Base-by-base conservation (phyloP, 495 filamentous ascomycete species). In the Podospora tetraspora region DNA sequence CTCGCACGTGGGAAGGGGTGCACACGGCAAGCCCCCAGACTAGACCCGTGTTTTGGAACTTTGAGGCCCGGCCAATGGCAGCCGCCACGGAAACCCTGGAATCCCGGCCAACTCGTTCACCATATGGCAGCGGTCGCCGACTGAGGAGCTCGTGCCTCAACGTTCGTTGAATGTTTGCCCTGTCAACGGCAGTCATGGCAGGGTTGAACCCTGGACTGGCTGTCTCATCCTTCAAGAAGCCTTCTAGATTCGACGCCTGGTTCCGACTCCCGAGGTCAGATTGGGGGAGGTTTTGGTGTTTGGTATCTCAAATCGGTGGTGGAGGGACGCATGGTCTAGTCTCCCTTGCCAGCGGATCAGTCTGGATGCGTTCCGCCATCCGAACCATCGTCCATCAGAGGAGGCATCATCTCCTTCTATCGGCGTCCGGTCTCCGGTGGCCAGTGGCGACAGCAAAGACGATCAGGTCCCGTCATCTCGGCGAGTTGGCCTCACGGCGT, bases 1-100 rank as follows among this genome's bases (percentile, higher is more conserved):
- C 65, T 59, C 7, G 4, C 16, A 29, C 64, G 60, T 63, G 32
- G 34, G 25, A 64, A 58, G 64, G 57, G 43, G 66, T 59, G 70
- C 64, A 67, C 71, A 70, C 73, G 70, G 68, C 70, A 69, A 69
- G 66, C 4, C 70, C 63, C 70, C 70, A 75, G 73, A 74, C 69
- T 70, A 69, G 63, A 74, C 74, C 70, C 73, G 75, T 69, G 75
- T 77, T 75, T 77, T 75, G 70, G 71, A 71, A 75, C 52, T n/a
- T 63, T 30, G 68, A 66, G 71, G 67, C 73, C 71, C 66, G 65
- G 43, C 75, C 71, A 71, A 70, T 75, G 64, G 37, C 65, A 37
- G 30, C 21, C 43, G 57, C 57, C 34, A 63, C 1, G 70, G 24
- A 61, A 61, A 60, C 70, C 62, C 66, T 69, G 43, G 70, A 56